Percentiles rank a stretch among this genome's conserved stretches.
Evolutionary conservation across 371 early-diverging fungal genomes (phyloP).

Genomic region (Lichtheimia ramosa): DNA sequence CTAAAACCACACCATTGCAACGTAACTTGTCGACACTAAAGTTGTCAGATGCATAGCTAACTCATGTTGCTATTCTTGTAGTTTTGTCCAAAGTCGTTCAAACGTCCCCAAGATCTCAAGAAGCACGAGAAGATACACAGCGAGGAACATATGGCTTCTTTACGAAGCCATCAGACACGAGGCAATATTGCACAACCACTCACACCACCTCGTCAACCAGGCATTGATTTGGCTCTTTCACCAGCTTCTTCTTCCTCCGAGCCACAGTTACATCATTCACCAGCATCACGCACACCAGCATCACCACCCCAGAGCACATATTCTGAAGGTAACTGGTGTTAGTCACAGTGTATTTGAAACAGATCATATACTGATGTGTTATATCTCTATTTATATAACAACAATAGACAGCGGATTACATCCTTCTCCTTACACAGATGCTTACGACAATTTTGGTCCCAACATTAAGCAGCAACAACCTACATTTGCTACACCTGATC

Average conservation of each 20-base stretch:
- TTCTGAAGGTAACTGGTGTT: slow-evolving; percentile 10
- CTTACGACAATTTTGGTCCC: slow-evolving; percentile 24
- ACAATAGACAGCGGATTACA: slow-evolving; percentile 10
- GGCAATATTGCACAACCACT: slow-evolving; percentile 8
- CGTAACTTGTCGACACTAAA: slow-evolving; percentile 25
- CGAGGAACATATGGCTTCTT: slow-evolving; percentile 37
- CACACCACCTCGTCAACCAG: slow-evolving; percentile 16
- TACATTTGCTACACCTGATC: slow-evolving; percentile 8
- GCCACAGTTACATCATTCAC: slow-evolving; percentile 6
- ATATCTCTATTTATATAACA: not conserved
- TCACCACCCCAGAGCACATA: slow-evolving; percentile 34
- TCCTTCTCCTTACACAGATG: slow-evolving; percentile 27
- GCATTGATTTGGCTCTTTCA: slow-evolving; percentile 10
- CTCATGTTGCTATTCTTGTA: slow-evolving; percentile 17
- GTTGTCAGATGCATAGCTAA: not conserved
- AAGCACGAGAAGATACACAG: slow-evolving; percentile 85
- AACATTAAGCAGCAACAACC: slow-evolving; percentile 9
- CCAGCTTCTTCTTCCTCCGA: slow-evolving; percentile 8
- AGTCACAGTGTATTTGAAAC: too few relatives aligned
- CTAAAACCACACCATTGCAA: slow-evolving; percentile 84
- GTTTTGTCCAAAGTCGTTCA: slow-evolving; percentile 78
- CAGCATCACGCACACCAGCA: slow-evolving; percentile 17
- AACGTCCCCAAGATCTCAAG: slow-evolving; percentile 87
- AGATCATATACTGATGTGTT: not conserved
- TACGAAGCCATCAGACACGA: slow-evolving; percentile 4